Evolutionary conservation across 768 basidiomycete genomes (phyloP).

Genomic region (Tulasnella sp.): DNA sequence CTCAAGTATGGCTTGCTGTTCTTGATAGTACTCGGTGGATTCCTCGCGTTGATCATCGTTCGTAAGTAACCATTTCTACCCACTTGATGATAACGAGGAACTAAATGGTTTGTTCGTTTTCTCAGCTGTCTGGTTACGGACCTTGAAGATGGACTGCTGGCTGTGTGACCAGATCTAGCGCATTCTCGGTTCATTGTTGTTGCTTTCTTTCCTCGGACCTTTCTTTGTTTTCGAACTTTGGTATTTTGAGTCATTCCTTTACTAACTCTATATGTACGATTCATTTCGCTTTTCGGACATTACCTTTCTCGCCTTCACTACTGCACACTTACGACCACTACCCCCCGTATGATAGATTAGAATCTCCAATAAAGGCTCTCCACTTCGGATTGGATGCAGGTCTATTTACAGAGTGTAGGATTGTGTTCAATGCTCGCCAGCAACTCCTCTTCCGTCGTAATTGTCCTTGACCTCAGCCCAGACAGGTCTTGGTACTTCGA

Average conservation of each 20-base stretch:
- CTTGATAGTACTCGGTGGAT: slow-evolving; percentile 64
- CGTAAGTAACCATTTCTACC: slow-evolving; percentile 56
- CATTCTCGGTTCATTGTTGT: slow-evolving; percentile 1
- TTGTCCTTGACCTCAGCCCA: slow-evolving; percentile 35
- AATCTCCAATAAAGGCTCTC: slow-evolving; percentile 8
- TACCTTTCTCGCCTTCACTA: neutral
- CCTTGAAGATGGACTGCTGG: slow-evolving; percentile 14
- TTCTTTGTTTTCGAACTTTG: slow-evolving; percentile 4
- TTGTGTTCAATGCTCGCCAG: neutral
- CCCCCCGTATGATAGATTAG: slow-evolving; percentile 16
- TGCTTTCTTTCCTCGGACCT: slow-evolving; percentile 17
- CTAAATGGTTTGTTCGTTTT: neutral
- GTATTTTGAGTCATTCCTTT: slow-evolving; percentile 13
- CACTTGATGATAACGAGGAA: neutral
- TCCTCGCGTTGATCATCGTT: slow-evolving; percentile 74
- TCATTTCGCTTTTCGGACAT: slow-evolving; percentile 23
- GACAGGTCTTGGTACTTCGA: slow-evolving; percentile 42
- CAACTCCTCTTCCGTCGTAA: slow-evolving; percentile 15
- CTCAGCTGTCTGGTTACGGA: slow-evolving; percentile 17
- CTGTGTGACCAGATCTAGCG: slow-evolving; percentile 20
- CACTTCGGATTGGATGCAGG: slow-evolving; percentile 3
- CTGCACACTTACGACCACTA: slow-evolving; percentile 3
- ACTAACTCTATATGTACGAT: slow-evolving; percentile 11
- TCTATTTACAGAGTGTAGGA: slow-evolving; percentile 6
- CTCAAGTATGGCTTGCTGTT: slow-evolving; percentile 84